These are phyloP conservation scores for Pelargonium fulgidum DNA, from an alignment of 441 rosid genomes.

Conservation along the genomic window DNA sequence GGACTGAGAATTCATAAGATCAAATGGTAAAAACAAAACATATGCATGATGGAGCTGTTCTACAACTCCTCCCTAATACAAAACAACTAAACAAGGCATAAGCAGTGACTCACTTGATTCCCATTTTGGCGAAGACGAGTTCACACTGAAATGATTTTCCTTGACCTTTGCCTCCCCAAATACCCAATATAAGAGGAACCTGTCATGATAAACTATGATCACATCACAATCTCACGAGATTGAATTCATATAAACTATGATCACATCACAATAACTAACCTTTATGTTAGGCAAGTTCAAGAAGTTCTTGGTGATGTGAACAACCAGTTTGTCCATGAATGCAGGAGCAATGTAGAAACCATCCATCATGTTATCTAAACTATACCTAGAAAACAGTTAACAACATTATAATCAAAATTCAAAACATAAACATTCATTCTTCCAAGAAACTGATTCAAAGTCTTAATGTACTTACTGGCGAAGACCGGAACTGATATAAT, in stretches of 20 bases:
- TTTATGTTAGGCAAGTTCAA: constrained; percentile 84
- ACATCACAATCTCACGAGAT: too few species aligned
- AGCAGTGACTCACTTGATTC: constrained; percentile 60
- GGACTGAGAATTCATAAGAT: constrained; percentile 42
- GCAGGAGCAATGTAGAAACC: constrained; percentile 90
- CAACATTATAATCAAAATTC: background rate
- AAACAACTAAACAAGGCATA: background rate
- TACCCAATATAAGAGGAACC: constrained; percentile 93
- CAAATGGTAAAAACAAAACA: too few species aligned
- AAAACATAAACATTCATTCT: background rate
- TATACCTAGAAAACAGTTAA: constrained; percentile 34
- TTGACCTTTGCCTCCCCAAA: constrained; percentile 99
- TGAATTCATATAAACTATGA: too few species aligned
- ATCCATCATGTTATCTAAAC: constrained; percentile 65
- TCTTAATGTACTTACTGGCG: constrained; percentile 33
- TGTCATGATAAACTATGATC: constrained; percentile 15
- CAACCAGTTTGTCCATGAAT: constrained; percentile 96
- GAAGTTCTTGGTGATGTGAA: constrained; percentile 94
- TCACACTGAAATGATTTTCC: constrained; percentile 97
- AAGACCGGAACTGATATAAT: constrained; percentile 74
- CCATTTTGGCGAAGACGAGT: constrained; percentile 96
- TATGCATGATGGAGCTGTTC: too few species aligned
- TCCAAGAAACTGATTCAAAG: too few species aligned
- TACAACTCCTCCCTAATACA: too few species aligned
- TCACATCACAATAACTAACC: constrained; percentile 26